Evolutionary conservation across 2,329 filamentous ascomycete genomes (phyloP), one percentile per base, ranked within the genome.

Genomic region (Diaporthe aspalathi): DNA sequence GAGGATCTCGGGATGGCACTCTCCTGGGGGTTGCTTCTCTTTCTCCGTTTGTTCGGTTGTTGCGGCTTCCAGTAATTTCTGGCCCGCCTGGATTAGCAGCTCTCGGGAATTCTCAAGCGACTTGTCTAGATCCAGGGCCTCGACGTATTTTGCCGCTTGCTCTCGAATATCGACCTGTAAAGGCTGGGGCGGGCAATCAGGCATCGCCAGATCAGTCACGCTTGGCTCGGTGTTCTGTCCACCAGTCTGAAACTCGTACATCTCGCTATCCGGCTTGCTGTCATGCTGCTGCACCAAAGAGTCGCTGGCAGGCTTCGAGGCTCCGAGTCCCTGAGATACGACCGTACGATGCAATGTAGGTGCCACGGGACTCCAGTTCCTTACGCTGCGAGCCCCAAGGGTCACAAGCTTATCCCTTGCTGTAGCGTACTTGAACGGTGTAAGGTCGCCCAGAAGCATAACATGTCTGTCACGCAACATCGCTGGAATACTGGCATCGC

Each of bases 401-500:
- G 74, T 73, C 20, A 79, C 68, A 20, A 80, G 70, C 27, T 70
- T 75, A 45, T 80, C 78, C 29, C 78, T 76, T 29, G 78, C 76
- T 24, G 73, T 73, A 66, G 75, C 73, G 56, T 79, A 79, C 56
- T 76, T 75, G 45, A 72, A 72, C n/a, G 66, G 72, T 29, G 75
- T 76, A 7, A 77, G 68, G n/a, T 74, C 74, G 12, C 78, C 78
- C 1, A 75, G 65, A 1, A 80, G 74, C 78, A 79, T 80, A 57
- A 79, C 78, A 67, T 80, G 77, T 62, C 77, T 80, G 17, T 72
- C 75, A 29, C 60, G 63, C 27, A 80, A 68, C 2, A 67, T 38
- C 8, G 68, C 71, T 20, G 68, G 24, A 27, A 76, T 73, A 17
- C 76, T n/a, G 14, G 67, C 22, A 27, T 72, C 76, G 17, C 52